Evolutionary conservation across 2,329 filamentous ascomycete genomes (phyloP).

Genomic region (Ceratocystis alfenasii): DNA sequence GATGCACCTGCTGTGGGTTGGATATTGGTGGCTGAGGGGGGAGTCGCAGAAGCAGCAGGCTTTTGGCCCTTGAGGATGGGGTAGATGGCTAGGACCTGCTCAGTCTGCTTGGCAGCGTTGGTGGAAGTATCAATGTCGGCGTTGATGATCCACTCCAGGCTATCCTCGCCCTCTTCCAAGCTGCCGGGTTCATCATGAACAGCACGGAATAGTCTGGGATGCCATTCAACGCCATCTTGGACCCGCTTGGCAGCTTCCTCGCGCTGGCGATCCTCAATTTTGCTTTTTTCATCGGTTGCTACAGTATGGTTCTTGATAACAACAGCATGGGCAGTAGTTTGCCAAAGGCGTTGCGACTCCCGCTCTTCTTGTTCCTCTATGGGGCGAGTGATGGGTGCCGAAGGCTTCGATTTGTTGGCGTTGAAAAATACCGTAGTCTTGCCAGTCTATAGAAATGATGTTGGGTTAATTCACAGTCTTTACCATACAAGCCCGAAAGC

Average conservation of each 20-base stretch:
- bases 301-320: constrained; percentile 73
- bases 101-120: constrained; percentile 46
- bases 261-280: constrained; percentile 83
- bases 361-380: constrained; percentile 77
- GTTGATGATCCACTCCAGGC: constrained; percentile 90
- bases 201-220: constrained; percentile 68
- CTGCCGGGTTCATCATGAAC: constrained; percentile 60
- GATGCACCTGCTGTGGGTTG: not conserved
- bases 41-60: constrained; percentile 40
- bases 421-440: constrained; percentile 86
- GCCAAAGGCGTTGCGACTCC: constrained; percentile 83
- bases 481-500: not conserved
- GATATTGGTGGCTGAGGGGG: constrained; percentile 35
- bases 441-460: constrained; percentile 51
- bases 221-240: constrained; percentile 75
- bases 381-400: constrained; percentile 60
- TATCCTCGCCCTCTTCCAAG: constrained; percentile 69
- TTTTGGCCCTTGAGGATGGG: constrained; percentile 73
- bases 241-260: constrained; percentile 72
- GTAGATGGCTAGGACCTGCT: constrained; percentile 78
- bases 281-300: constrained; percentile 92
- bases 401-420: constrained; percentile 64
- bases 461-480: not conserved
- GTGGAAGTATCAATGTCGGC: constrained; percentile 60
- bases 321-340: constrained; percentile 67